Base-by-base conservation (phyloP, 208 protist genomes). In the Acanthamoeba lenticulata region DNA sequence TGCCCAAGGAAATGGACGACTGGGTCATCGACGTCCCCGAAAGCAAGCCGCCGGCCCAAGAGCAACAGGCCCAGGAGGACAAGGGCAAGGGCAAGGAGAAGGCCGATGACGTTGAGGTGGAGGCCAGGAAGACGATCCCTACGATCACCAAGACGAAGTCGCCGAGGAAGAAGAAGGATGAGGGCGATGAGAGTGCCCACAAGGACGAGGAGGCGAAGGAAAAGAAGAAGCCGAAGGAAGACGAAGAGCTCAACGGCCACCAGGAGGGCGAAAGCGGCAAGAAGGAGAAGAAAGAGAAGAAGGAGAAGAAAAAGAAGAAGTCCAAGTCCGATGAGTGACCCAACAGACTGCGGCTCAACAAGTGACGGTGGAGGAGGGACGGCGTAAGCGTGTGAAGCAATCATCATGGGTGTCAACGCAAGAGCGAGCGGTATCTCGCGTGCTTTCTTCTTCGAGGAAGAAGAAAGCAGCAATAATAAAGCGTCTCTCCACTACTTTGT, bases 291-390 rank as follows among this genome's bases (percentile, higher is more conserved):
- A 32, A 47, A 6, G 72, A 83, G 40, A n/a, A 60, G 11, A 40
- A 29, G 5, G 34, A 29, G 40, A 62, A 89, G 79, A 89, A 89
- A 34, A 52, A 89, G 45, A 89, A 83, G 72, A 83, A 24, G 17
- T 11, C 57, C 79, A 34, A 89, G 79, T 89, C 57, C 0, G n/a
- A 67, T 24, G 57, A 67, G 57, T 67, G 57, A 67, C 34, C 13
- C n/a, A 81, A 7, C 17, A 13, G 21, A 72, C 29, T 24, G 17
- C 34, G 6, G 0, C 34, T 21, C 34, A 32, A 3, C 17, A 3
- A 24, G 38, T 49, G 15, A n/a, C 6, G 17, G 17, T 42, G 72
- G 72, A 9, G 21, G 44, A 85, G 19, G 74, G 29, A 72, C 32
- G 11, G 29, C 21, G 29, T 9, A 13, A 13, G 5, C 24, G 32